These are phyloP conservation scores for Heliamphora pulchella DNA, from an alignment of 179 eudicot genomes.

Conservation along the genomic window DNA sequence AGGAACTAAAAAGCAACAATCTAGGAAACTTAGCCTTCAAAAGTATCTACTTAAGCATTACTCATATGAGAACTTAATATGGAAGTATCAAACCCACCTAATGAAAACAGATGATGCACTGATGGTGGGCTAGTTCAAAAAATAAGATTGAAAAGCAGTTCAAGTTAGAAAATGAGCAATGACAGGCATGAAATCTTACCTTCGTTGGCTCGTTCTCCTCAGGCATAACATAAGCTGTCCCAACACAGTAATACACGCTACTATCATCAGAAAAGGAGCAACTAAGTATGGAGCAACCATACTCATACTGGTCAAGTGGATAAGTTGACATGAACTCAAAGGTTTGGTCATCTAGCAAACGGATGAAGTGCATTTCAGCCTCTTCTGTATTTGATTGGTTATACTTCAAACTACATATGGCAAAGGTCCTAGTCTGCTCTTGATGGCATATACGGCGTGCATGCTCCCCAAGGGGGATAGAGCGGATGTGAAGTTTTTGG, in stretches of 20 bases:
- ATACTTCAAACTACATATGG: constrained; percentile 77
- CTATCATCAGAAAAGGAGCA: constrained; percentile 92
- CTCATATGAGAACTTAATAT: background rate
- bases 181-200: constrained; percentile 33
- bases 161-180: background rate
- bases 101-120: background rate
- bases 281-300: constrained; percentile 89
- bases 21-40: background rate
- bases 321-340: constrained; percentile 85
- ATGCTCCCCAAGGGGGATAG: constrained; percentile 94
- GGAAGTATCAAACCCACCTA: no score
- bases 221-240: constrained; percentile 92
- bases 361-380: constrained; percentile 82
- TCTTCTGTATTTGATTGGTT: constrained; percentile 76
- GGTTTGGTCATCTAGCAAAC: constrained; percentile 91
- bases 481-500: constrained; percentile 93
- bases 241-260: constrained; percentile 89
- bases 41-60: background rate
- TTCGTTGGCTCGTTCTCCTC: constrained; percentile 95
- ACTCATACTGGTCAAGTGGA: constrained; percentile 85
- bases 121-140: background rate
- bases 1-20: background rate
- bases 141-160: constrained; percentile 1
- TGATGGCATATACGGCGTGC: constrained; percentile 98
- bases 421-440: constrained; percentile 92